A percentile compares a stretch with the other conserved stretches of the same genome.
Evolutionary conservation across 371 early-diverging fungal species (phyloP).

Genomic region (Mortierella sp.): DNA sequence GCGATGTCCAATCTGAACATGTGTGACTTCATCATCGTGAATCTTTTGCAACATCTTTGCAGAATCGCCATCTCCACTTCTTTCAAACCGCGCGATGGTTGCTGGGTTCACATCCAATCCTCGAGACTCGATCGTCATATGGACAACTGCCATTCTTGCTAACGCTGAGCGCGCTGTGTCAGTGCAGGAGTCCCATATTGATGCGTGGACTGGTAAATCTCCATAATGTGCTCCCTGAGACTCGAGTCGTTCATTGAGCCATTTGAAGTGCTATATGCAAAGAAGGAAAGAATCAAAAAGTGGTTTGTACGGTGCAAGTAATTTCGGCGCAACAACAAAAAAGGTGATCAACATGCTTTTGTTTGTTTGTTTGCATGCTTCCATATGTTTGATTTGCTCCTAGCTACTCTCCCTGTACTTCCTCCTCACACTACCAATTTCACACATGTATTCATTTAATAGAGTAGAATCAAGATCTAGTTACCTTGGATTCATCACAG

Average conservation of each 20-base stretch:
- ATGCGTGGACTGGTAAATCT: constrained; percentile 65
- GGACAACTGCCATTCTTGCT: constrained; percentile 67
- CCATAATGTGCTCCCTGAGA: constrained; percentile 64
- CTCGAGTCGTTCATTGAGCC: constrained; percentile 62
- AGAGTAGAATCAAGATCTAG: too few species aligned
- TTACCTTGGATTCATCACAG: constrained; percentile 65
- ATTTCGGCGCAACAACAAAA: background rate
- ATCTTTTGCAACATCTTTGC: constrained; percentile 64
- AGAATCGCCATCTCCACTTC: constrained; percentile 61
- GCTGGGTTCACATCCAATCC: constrained; percentile 73
- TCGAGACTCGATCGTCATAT: constrained; percentile 73
- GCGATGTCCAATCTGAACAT: constrained; percentile 66
- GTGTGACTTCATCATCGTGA: constrained; percentile 69
- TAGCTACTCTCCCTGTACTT: too few species aligned
- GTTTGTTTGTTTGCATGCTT: too few species aligned
- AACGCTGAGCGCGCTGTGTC: constrained; percentile 59
- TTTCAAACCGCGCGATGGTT: constrained; percentile 65
- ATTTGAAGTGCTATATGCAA: constrained; percentile 58
- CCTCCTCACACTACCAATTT: too few species aligned
- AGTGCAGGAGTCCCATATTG: constrained; percentile 69
- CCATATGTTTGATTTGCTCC: too few species aligned
- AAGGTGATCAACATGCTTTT: background rate
- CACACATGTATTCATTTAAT: too few species aligned
- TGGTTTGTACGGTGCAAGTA: too few species aligned
- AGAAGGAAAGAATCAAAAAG: background rate